Conservation (phyloP, 2,329 filamentous ascomycete species). For the Geosmithia putterillii region DNA sequence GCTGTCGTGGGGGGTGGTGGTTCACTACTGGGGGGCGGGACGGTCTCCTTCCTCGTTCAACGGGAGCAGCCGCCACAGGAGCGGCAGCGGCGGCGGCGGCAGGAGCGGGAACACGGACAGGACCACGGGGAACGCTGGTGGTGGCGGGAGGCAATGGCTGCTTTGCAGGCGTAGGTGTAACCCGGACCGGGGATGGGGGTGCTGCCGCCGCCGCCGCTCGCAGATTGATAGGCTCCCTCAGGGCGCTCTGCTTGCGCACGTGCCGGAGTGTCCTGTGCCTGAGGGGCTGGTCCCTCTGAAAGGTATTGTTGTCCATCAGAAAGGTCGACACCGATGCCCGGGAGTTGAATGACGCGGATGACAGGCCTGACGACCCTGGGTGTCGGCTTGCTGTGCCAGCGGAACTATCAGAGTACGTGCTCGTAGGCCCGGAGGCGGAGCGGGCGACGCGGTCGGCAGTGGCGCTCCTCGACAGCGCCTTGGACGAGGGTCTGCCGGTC, state of each 20-base stretch:
- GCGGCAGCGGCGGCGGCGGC: too few species aligned
- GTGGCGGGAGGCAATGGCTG: not conserved
- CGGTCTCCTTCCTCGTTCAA: not conserved
- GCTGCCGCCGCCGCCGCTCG: too few species aligned
- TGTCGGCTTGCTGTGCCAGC: conserved; percentile 29
- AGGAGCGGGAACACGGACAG: too few species aligned
- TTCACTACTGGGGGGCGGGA: not conserved
- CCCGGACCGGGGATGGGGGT: too few species aligned
- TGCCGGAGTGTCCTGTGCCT: conserved; percentile 46
- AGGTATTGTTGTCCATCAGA: conserved; percentile 33
- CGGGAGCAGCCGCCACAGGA: not conserved
- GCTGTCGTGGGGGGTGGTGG: conserved; percentile 3
- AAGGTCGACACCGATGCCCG: conserved; percentile 44
- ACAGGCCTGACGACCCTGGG: conserved; percentile 43
- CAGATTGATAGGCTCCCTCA: conserved; percentile 29
- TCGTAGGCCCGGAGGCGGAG: conserved; percentile 14
- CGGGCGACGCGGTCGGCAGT: conserved; percentile 7
- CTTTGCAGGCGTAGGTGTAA: not conserved
- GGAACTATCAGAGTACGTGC: conserved; percentile 25
- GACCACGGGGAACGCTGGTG: too few species aligned
- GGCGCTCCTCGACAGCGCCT: conserved; percentile 20
- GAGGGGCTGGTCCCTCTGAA: conserved; percentile 18
- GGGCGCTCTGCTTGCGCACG: conserved; percentile 39
- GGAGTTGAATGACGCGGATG: conserved; percentile 39
- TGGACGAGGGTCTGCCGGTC: conserved; percentile 30